Conservation (phyloP, 495 filamentous ascomycete genomes). For the Trichoderma virens region DNA sequence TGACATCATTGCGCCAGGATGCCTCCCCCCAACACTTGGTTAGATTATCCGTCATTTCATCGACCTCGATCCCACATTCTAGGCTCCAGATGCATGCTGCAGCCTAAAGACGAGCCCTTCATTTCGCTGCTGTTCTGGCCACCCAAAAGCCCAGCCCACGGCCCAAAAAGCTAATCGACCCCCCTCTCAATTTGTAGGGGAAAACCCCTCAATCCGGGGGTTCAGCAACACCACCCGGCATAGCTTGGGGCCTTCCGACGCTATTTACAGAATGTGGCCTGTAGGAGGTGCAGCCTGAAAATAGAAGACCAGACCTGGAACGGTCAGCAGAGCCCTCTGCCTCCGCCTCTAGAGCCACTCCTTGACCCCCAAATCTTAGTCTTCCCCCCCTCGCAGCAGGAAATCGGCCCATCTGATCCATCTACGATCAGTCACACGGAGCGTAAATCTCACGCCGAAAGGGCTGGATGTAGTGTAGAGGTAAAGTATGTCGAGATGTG, state of each 20-base stretch:
- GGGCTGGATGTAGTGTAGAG: neutral
- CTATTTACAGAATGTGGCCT: neutral
- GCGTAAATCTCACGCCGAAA: slow-evolving; percentile 7
- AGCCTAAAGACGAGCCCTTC: neutral
- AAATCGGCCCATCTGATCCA: slow-evolving; percentile 7
- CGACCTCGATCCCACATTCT: neutral
- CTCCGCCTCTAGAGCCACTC: neutral
- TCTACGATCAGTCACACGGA: slow-evolving; percentile 8
- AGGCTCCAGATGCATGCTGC: neutral
- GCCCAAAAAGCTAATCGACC: neutral
- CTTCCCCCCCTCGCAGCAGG: neutral
- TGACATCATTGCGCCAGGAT: slow-evolving; percentile 4
- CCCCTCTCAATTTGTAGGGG: neutral
- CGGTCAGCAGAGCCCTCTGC: slow-evolving; percentile 4
- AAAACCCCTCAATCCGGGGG: neutral
- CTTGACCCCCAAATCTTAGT: neutral
- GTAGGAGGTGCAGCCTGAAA: neutral
- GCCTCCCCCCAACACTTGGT: neutral
- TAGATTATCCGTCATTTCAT: neutral
- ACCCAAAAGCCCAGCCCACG: no score
- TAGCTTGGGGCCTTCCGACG: neutral
- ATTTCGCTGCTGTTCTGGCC: neutral
- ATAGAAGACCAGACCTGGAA: neutral
- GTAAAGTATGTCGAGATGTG: neutral
- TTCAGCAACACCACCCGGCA: neutral